Conservation (phyloP, 495 filamentous ascomycete species). For the Collariella sp. region DNA sequence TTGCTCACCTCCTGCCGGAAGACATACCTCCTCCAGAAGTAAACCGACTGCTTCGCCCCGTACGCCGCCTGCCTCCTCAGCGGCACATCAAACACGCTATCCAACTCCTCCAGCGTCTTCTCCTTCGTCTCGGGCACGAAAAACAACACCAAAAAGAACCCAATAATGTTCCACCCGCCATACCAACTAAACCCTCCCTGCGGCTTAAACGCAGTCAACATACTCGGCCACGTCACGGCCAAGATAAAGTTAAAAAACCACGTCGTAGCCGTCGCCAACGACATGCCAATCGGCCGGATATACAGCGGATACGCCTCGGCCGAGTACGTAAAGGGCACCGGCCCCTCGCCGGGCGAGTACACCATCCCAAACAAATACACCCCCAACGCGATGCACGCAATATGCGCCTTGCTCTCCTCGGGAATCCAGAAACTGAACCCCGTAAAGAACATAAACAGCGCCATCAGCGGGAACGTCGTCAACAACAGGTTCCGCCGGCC, state of each 20-base stretch:
- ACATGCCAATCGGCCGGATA: conserved; percentile 68
- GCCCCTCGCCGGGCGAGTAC: conserved; percentile 72
- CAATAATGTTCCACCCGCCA: conserved; percentile 53
- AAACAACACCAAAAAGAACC: conserved; percentile 58
- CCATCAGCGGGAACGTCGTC: conserved; percentile 81
- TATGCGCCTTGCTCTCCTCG: conserved; percentile 44
- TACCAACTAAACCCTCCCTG: conserved; percentile 57
- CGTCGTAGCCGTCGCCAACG: conserved; percentile 57
- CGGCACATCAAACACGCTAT: conserved; percentile 73
- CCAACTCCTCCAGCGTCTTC: conserved; percentile 65
- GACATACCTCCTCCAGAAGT: conserved; percentile 60
- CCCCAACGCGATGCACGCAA: conserved; percentile 58
- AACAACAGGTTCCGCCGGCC: conserved; percentile 67
- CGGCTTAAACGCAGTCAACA: conserved; percentile 45
- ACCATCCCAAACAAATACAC: conserved; percentile 62
- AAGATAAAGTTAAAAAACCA: conserved; percentile 56
- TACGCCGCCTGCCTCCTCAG: conserved; percentile 54
- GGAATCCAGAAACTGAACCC: conserved; percentile 60
- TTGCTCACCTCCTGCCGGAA: conserved; percentile 45
- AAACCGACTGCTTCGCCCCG: conserved; percentile 54
- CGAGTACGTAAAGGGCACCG: conserved; percentile 73
- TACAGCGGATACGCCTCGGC: conserved; percentile 71
- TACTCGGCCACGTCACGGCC: conserved; percentile 55
- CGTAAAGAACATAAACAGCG: conserved; percentile 63
- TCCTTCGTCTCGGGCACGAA: conserved; percentile 62